Evolutionary conservation across 768 basidiomycete genomes (phyloP).

Genomic region (Favolaschia claudopus): DNA sequence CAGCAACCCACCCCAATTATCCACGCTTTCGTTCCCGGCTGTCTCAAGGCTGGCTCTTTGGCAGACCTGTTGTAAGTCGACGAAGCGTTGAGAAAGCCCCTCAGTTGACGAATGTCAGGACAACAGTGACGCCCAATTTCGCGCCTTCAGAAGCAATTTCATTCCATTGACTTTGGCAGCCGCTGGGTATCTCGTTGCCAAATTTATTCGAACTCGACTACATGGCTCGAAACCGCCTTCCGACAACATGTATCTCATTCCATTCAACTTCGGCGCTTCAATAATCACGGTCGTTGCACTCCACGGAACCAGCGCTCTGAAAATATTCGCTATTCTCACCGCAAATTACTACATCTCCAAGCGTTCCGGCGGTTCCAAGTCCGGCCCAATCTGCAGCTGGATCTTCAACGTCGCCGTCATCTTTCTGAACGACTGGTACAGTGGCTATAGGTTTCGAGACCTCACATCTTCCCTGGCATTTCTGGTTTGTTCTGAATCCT

Average conservation of each 20-base stretch:
- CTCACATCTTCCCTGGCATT: conserved; percentile 61
- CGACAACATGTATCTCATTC: conserved; percentile 49
- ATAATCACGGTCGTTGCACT: conserved; percentile 70
- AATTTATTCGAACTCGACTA: conserved; percentile 55
- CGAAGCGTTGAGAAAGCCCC: conserved; percentile 1
- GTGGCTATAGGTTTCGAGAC: conserved; percentile 74
- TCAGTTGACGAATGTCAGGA: conserved; percentile 61
- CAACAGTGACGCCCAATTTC: conserved; percentile 91
- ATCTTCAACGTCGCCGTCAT: conserved; percentile 76
- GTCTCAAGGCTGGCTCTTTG: conserved; percentile 82
- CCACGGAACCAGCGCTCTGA: conserved; percentile 84
- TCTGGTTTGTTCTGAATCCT: conserved; percentile 58
- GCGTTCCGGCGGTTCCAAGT: conserved; percentile 46
- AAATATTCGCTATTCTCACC: conserved; percentile 75
- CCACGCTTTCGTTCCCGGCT: conserved; percentile 62
- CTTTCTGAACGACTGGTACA: conserved; percentile 76
- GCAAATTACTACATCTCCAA: conserved; percentile 75
- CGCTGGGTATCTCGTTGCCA: conserved; percentile 61
- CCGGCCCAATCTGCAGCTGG: conserved; percentile 72
- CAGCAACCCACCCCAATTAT: conserved; percentile 83
- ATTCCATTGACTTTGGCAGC: conserved; percentile 61
- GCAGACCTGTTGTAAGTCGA: conserved; percentile 74
- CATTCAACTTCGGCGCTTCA: conserved; percentile 69
- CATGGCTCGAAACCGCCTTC: conserved; percentile 23
- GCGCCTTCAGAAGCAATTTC: conserved; percentile 84